These are phyloP conservation scores for Pseudonectria buxi DNA, from an alignment of 2,329 filamentous ascomycete species.

Conservation along the genomic window DNA sequence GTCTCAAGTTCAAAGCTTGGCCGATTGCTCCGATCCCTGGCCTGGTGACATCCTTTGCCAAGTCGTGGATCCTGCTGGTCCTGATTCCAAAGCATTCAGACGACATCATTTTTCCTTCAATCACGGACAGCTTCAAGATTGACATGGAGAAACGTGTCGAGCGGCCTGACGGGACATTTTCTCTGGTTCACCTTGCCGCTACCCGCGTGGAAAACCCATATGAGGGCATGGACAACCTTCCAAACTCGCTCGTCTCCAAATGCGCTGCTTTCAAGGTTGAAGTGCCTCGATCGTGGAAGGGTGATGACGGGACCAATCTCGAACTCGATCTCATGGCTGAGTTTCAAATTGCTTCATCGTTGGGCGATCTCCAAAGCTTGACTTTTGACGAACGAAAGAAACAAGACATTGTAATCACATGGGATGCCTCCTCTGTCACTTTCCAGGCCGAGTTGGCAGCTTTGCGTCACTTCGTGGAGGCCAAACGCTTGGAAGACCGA, in stretches of 20 bases:
- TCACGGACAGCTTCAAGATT: slow-evolving; percentile 23
- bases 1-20: slow-evolving; percentile 20
- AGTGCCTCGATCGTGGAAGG: slow-evolving; percentile 24
- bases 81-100: slow-evolving; percentile 13
- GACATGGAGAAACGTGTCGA: slow-evolving; percentile 19
- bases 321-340: slow-evolving; percentile 52
- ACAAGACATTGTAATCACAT: slow-evolving; percentile 21
- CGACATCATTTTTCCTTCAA: slow-evolving; percentile 18
- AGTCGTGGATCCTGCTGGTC: slow-evolving; percentile 28
- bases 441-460: slow-evolving; percentile 29
- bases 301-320: slow-evolving; percentile 13
- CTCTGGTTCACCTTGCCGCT: slow-evolving; percentile 20
- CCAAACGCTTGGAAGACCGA: slow-evolving; percentile 11
- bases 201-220: slow-evolving; percentile 26
- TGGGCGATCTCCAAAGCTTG: slow-evolving; percentile 13
- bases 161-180: slow-evolving; percentile 13
- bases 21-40: slow-evolving; percentile 24
- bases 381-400: slow-evolving; percentile 7
- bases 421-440: slow-evolving; percentile 21
- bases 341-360: slow-evolving; percentile 52
- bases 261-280: slow-evolving; percentile 30
- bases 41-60: slow-evolving; percentile 22
- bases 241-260: slow-evolving; percentile 5
- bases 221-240: slow-evolving; percentile 10
- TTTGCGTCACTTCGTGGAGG: slow-evolving; percentile 17